Evolutionary conservation across 169 alveolate species (phyloP).

Genomic region (Cryptosporidium andersoni): DNA sequence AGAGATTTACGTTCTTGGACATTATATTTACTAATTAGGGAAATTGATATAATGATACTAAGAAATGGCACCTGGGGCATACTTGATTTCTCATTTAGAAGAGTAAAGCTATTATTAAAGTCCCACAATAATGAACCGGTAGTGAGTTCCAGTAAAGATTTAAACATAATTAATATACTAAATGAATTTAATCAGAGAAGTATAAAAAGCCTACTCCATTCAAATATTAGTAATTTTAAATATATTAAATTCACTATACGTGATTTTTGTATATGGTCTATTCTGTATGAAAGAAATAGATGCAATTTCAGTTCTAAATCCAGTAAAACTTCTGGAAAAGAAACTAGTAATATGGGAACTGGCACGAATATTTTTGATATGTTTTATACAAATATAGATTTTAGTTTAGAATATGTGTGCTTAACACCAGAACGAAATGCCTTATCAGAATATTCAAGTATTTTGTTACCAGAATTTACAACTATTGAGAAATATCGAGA

Average conservation of each 20-base stretch:
- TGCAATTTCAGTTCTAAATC: neutral
- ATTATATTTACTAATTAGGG: constrained; percentile 22
- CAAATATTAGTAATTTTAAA: neutral
- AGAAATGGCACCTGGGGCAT: constrained; percentile 72
- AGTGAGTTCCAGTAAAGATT: constrained; percentile 3
- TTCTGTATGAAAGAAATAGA: constrained; percentile 39
- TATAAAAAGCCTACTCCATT: neutral
- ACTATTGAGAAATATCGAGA: constrained; percentile 17
- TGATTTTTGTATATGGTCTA: constrained; percentile 57
- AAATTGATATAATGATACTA: constrained; percentile 25
- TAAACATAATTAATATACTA: neutral
- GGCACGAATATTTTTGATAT: constrained; percentile 17
- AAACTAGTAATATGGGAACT: neutral
- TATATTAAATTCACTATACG: constrained; percentile 23
- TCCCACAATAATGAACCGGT: neutral
- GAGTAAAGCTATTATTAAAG: constrained; percentile 4
- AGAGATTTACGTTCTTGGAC: constrained; percentile 13
- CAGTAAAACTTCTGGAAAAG: neutral
- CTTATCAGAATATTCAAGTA: constrained; percentile 39
- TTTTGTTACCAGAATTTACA: constrained; percentile 34
- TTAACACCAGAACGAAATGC: constrained; percentile 20
- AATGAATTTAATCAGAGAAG: neutral
- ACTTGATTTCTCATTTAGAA: constrained; percentile 48
- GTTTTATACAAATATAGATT: constrained; percentile 35
- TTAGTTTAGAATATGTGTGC: constrained; percentile 30